Conservation (phyloP, 1,284 basidiomycete genomes). For the Apiotrichum montevideense region DNA sequence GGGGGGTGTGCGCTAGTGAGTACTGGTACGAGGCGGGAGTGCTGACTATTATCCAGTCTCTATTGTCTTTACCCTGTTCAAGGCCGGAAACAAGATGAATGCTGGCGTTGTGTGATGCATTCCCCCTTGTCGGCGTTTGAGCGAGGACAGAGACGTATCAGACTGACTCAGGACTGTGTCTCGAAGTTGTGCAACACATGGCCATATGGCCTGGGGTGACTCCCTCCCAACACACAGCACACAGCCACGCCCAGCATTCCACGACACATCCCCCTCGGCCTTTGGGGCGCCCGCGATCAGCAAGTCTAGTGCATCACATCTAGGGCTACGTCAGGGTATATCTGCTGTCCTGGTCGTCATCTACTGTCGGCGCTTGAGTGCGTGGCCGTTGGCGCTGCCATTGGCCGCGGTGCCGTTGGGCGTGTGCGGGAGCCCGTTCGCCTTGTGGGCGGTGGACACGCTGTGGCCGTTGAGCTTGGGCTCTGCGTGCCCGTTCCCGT, state of each 20-base stretch:
- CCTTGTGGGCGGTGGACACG: background rate
- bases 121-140: background rate
- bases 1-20: conserved; percentile 32
- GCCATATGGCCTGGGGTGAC: too few species aligned
- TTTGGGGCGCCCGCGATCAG: too few species aligned
- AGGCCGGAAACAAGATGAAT: conserved; percentile 25
- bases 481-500: conserved; percentile 1
- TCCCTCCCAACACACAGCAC: too few species aligned
- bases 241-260: too few species aligned
- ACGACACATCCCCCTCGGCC: too few species aligned
- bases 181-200: too few species aligned
- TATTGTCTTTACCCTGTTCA: conserved; percentile 27
- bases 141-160: too few species aligned
- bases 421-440: too few species aligned
- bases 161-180: too few species aligned
- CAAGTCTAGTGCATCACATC: background rate
- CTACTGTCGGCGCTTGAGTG: conserved; percentile 3
- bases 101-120: background rate
- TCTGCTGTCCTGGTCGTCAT: too few species aligned
- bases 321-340: background rate
- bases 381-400: conserved; percentile 2
- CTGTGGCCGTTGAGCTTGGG: background rate
- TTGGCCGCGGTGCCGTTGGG: too few species aligned
- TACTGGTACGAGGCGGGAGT: conserved; percentile 1
- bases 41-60: conserved; percentile 14